Evolutionary conservation across 2,329 filamentous ascomycete species (phyloP), one percentile per base, ranked within the genome.

Genomic region (Nigrospora osmanthi): DNA sequence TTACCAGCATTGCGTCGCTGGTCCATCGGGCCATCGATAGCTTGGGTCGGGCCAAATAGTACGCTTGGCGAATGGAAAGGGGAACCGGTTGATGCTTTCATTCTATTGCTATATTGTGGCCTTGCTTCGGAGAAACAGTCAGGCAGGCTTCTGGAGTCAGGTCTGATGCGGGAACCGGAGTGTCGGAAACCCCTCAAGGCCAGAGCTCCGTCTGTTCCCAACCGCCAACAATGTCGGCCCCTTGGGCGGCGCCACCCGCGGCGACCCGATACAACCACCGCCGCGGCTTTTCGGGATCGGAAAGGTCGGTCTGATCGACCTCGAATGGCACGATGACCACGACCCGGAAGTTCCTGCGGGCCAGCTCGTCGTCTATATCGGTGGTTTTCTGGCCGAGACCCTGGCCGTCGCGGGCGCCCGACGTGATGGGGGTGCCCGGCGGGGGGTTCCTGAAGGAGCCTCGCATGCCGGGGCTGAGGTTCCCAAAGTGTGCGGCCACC

Each of bases 401-500:
- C 3, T 69, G 54, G 0, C 67, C 66, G 11, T 64, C 59, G 12
- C 68, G 60, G 72, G 58, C 47, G 62, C 73, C 55, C 58, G 78
- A 52, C 52, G 75, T 65, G 54, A 85, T 60, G 40, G 81, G 73
- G 49, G 72, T 70, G 0, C 87, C 87, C 0, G 86, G 84, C 6
- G 77, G 71, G 59, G 93, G 76, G 60, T 85, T 81, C 64, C 80
- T 83, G 62, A 89, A 90, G 10, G 78, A 76, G 11, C 85, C 85
- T 61, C 42, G 76, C 81, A 95, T 89, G 1, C 72, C 69, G 7
- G 91, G 91, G 53, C 79, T 84, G 54, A 93, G 67, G 63, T 96
- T 96, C 16, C 89, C 91, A 76, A 96, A 97, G 62, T 93, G 87
- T 40, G 80, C 87, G 42, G 87, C 89, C 34, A 96, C 64, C 66